Evolutionary conservation across 345 rosid species (phyloP), one percentile per base, ranked within the genome.

Genomic region (Sonneratia alba): DNA sequence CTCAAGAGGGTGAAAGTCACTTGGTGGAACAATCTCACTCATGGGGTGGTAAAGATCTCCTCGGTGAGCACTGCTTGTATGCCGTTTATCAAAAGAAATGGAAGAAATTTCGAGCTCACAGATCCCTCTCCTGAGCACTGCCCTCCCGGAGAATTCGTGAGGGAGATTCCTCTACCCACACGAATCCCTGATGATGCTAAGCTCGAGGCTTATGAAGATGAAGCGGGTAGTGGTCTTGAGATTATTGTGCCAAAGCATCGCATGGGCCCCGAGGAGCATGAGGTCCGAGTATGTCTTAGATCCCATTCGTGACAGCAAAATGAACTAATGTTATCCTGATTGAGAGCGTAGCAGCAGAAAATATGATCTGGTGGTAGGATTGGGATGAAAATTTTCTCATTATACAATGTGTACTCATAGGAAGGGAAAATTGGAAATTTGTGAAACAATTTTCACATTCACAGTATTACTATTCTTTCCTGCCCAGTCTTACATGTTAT

Each of bases 121-220:
- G 87, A 86, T 80, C 81, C 86, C 71, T 75, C 82, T 43, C 85
- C 87, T 7, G 89, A 83, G 80, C 89, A 86, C 78, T 86, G 87
- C 73, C 89, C 86, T 73, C 87, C 87, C 0, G 87, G 87, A 68
- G 89, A 83, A 63, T 86, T 86, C 62, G 73, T 86, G 56, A 80
- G 89, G 78, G 87, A 83, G 75, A 86, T 86, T 47, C 81, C 87
- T 21, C 83, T 84, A 34, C 87, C 83, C 11, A 83, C 76, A 66
- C 77, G 85, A 56, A 86, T 86, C 72, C 86, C 89, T 11, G 85
- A 83, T 70, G 89, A 83, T 74, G 89, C 89, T 51, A 76, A 83
- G 75, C 83, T 86, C 45, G 84, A 86, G 82, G 89, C 89, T 71
- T 86, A 84, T 66, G 78, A 79, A 1, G 89, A 86, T 37, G 87